A percentile compares a stretch with the other conserved stretches of the same genome.
phyloP scores from a whole-genome alignment of 2,329 filamentous ascomycete species.

The Aureobasidium uvarum region DNA sequence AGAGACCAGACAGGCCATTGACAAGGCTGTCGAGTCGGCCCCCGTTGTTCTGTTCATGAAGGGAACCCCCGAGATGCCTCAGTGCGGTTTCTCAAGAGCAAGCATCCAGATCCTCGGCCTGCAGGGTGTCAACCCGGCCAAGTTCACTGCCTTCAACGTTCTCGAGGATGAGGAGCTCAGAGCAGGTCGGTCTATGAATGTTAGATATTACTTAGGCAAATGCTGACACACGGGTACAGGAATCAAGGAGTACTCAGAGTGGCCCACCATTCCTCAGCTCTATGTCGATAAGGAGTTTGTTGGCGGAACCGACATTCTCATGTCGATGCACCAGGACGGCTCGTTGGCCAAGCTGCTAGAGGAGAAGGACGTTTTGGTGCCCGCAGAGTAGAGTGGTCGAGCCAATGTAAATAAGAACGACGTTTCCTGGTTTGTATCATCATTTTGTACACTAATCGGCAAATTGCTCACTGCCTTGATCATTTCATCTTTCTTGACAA shows the following conservation, averaged over 20 bases:
- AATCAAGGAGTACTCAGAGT: slow-evolving; percentile 99
- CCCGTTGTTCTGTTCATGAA: slow-evolving; percentile 99
- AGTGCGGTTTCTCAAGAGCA: slow-evolving; percentile 95
- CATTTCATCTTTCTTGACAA: neutral
- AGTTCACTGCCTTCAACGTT: slow-evolving; percentile 98
- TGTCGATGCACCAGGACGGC: slow-evolving; percentile 96
- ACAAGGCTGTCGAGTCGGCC: slow-evolving; percentile 81
- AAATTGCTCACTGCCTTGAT: neutral
- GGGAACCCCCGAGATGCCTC: slow-evolving; percentile 90
- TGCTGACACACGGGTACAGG: slow-evolving; percentile 52
- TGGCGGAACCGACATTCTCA: slow-evolving; percentile 94
- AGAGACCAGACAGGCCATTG: slow-evolving; percentile 77
- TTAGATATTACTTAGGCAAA: too few relatives aligned
- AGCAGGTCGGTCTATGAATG: slow-evolving; percentile 58
- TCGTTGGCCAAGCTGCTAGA: slow-evolving; percentile 88
- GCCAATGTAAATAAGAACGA: slow-evolving; percentile 14
- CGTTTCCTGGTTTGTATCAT: slow-evolving; percentile 16
- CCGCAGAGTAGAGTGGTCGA: slow-evolving; percentile 48
- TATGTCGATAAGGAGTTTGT: slow-evolving; percentile 96
- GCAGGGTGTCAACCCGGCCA: slow-evolving; percentile 86
- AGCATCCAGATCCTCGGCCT: slow-evolving; percentile 92
- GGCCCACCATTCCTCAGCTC: slow-evolving; percentile 97
- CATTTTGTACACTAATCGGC: slow-evolving; percentile 16
- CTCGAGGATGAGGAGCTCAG: slow-evolving; percentile 86
- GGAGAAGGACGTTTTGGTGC: slow-evolving; percentile 81